Percentiles rank a stretch among this genome's conserved stretches.
Conservation (phyloP, 371 early-diverging fungal genomes). For the Blakeslea trispora region DNA sequence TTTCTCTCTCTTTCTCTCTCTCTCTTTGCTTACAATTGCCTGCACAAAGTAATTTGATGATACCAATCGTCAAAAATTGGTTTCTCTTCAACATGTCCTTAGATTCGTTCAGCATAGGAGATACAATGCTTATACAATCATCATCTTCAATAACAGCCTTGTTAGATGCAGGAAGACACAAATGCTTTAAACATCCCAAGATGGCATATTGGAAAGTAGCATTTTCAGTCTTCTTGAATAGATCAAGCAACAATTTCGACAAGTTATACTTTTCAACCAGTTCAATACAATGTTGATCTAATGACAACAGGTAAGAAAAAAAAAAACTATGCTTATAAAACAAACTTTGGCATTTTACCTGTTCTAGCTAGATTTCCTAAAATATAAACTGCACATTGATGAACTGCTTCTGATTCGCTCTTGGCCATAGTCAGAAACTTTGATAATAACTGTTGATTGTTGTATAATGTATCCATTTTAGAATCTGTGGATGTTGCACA, state of each 20-base stretch:
- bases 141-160: constrained; percentile 52
- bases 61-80: constrained; percentile 62
- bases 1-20: too few species aligned
- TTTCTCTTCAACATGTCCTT: constrained; percentile 66
- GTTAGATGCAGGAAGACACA: constrained; percentile 61
- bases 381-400: constrained; percentile 53
- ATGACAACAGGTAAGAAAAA: background rate
- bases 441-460: constrained; percentile 41
- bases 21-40: constrained; percentile 39
- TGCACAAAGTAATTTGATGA: constrained; percentile 60
- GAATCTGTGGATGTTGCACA: constrained; percentile 53
- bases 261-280: constrained; percentile 56
- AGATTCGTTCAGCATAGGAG: constrained; percentile 48
- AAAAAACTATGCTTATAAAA: background rate
- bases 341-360: constrained; percentile 36
- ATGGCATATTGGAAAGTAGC: constrained; percentile 62
- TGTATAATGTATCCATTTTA: constrained; percentile 52
- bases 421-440: constrained; percentile 51
- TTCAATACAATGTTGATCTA: constrained; percentile 61
- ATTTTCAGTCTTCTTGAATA: constrained; percentile 53
- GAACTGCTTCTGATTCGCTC: constrained; percentile 29
- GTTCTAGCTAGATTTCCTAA: constrained; percentile 67
- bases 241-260: constrained; percentile 45
- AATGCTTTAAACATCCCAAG: constrained; percentile 61
- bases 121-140: constrained; percentile 47